Conservation (phyloP, 1,284 basidiomycete species). For the Pseudozyma sp. region DNA sequence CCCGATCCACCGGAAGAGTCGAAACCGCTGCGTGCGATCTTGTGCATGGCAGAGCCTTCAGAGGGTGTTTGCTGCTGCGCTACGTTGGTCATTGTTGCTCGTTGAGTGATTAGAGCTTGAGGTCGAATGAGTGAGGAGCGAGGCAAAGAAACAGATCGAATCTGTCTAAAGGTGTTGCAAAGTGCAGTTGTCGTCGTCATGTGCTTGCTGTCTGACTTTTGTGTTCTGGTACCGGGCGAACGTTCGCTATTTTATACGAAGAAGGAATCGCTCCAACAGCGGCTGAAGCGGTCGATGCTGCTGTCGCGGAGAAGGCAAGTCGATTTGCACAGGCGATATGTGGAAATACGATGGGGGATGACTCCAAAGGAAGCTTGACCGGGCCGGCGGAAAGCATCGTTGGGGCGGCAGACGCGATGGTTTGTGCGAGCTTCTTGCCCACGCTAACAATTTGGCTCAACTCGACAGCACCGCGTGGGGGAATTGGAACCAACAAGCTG, state of each 20-base stretch:
- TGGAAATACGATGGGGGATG: background rate
- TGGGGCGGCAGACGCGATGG: no score
- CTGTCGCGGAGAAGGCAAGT: background rate
- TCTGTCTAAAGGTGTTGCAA: background rate
- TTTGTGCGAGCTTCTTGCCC: background rate
- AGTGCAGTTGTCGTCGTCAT: conserved; percentile 17
- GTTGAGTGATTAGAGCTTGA: background rate
- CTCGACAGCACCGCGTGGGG: conserved; percentile 15
- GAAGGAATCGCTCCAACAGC: background rate
- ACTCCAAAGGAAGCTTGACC: no score
- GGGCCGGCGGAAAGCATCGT: no score
- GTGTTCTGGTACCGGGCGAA: background rate
- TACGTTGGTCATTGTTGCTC: conserved; percentile 15
- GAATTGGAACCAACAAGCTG: background rate
- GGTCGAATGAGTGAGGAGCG: background rate
- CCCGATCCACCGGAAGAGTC: conserved; percentile 47
- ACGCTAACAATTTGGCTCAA: background rate
- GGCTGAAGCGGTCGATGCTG: conserved; percentile 7
- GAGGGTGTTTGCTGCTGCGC: conserved; percentile 1
- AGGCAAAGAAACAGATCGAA: background rate
- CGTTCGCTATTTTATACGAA: background rate
- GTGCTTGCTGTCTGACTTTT: conserved; percentile 6
- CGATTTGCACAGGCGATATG: background rate
- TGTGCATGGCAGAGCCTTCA: conserved; percentile 42
- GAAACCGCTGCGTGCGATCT: conserved; percentile 53